Percentiles rank a stretch among this genome's conserved stretches.
Evolutionary conservation across 129 eudicot species (phyloP).

Genomic region (Arctium minus): DNA sequence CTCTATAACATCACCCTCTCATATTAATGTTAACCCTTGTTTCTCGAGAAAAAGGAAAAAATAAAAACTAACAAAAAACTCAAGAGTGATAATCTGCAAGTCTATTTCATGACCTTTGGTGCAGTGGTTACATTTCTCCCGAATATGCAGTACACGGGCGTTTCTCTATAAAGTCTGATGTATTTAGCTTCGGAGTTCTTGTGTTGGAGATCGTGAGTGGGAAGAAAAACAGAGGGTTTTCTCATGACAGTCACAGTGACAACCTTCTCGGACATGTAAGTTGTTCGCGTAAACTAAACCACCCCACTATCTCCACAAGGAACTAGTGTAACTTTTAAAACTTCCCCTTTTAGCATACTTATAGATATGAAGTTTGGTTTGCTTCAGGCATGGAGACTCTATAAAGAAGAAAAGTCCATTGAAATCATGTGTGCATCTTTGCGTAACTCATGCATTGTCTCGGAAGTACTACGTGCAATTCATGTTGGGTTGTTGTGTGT

Average conservation of each 20-base stretch:
- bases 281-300: not conserved
- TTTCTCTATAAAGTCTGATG: constrained; percentile 40
- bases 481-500: constrained; percentile 21
- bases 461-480: constrained; percentile 21
- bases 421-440: constrained; percentile 10
- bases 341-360: not conserved
- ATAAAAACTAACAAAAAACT: not conserved
- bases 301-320: not conserved
- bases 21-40: not conserved
- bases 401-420: constrained; percentile 2
- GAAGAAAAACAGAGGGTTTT: constrained; percentile 34
- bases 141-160: constrained; percentile 41
- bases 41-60: not conserved
- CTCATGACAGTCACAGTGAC: constrained; percentile 22
- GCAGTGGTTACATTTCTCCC: constrained; percentile 41
- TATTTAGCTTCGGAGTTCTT: constrained; percentile 37
- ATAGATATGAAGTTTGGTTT: not conserved
- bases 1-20: not conserved
- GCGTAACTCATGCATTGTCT: not conserved
- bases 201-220: constrained; percentile 43
- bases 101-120: not conserved
- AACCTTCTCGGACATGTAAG: constrained; percentile 52
- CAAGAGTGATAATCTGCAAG: too few species aligned
- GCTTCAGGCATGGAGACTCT: constrained; percentile 24
- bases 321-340: too few species aligned